Evolutionary conservation across 441 rosid genomes (phyloP), one percentile per base, ranked within the genome.

Genomic region (Adansonia grandidieri): DNA sequence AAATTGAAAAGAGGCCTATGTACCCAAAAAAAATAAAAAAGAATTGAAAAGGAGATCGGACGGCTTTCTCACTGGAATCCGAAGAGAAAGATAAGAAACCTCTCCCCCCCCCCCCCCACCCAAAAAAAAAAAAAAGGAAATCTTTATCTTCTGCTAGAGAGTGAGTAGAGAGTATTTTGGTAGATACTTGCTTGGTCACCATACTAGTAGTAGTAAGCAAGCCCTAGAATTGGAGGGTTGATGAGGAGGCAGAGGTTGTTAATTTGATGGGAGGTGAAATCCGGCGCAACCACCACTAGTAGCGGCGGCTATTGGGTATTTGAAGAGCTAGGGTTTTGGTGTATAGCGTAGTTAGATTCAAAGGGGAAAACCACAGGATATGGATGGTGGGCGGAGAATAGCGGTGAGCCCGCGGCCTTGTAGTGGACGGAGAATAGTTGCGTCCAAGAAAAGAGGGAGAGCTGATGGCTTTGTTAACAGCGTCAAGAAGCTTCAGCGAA

Each of bases 401-500:
- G 78, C 87, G 71, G 87, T 82, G 37, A 90, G 84, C 81, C 92
- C 91, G n/a, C 78, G 94, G 71, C 92, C 94, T 66, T 86, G 91
- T 73, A 83, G 81, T 58, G 92, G 90, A 37, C 82, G 89, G 69
- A 82, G 92, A 74, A 80, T 90, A 11, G 70, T 84, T 17, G 92
- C 92, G 19, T 72, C 75, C 1, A 88, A 86, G 80, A 90, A 90
- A 75, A 71, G 87, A 69, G 71, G 67, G 66, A 86, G 92, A 3
- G 78, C 79, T n/a, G 90, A 89, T 75, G 91, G 91, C 9, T 84
- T 87, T 73, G 91, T 89, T 69, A 90, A 87, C 81, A 90, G 91
- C 75, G 90, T 89, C 67, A 87, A 86, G 83, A 90, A 90, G 86
- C 89, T 90, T 64, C 94, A 90, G 72, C 84, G 92, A 56, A 79